Evolutionary conservation across 345 rosid species (phyloP), one percentile per base, ranked within the genome.

Genomic region (Gossypioides kirkii): DNA sequence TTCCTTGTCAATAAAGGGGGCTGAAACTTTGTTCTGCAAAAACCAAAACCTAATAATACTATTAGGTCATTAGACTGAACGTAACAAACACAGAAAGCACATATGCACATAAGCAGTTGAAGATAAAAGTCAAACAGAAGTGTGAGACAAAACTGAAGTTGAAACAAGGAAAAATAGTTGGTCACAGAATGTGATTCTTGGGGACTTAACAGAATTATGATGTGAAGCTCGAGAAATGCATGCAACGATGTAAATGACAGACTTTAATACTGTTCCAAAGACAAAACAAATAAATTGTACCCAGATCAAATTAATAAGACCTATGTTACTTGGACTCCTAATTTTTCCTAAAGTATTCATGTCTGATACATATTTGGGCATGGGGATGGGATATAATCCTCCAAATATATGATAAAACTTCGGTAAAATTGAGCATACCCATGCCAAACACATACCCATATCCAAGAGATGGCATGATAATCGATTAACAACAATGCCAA

Each of bases 1-100:
- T 53, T 54, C 55, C 76, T 73, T 52, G 55, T 42, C 71, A 22
- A 64, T 67, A 10, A 61, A 36, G 8, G 36, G 59, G 11, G 58
- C 14, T 41, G 77, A 74, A 65, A 65, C 54, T 41, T 61, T 50
- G 42, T 41, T 65, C 77, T 74, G 63, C 43, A 74, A 28, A 25
- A 36, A 1, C 32, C 22, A 36, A 36, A 28, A 36, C 47, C 12
- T 22, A 60, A 22, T 12, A 22, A 1, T 45, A 42, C 23, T 58
- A 61, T 25, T 59, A 43, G 26, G 50, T 6, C 11, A 45, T 58
- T 22, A 43, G 22, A 71, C 22, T 38, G 17, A 55, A 36, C 6
- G 4, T 7, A n/a, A 60, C 18, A 45, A 61, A 23, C n/a, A 32
- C 7, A 11, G 52, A 45, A 69, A 25, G 10, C 8, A 13, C 28